Evolutionary conservation across 1,139 yeast species (phyloP).

Genomic region (Saccharomycopsis crataegensis): DNA sequence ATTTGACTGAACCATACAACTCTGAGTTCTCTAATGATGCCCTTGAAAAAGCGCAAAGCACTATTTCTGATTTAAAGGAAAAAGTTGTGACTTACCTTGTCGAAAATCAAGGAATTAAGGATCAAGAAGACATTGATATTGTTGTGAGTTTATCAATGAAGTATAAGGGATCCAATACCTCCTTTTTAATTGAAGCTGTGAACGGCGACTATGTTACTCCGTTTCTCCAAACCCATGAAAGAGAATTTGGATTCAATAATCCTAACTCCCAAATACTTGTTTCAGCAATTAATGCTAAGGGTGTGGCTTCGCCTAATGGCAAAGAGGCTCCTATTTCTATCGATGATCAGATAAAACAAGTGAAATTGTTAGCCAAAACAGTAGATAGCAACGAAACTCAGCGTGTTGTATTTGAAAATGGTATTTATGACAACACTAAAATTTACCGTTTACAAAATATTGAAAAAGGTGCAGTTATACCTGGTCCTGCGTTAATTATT

Average conservation of each 20-base stretch:
- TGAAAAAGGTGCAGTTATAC: constrained; percentile 42
- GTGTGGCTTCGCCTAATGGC: constrained; percentile 31
- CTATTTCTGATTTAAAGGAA: not conserved
- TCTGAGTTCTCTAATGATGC: not conserved
- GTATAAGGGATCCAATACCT: constrained; percentile 82
- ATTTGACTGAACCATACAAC: not conserved
- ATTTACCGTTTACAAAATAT: constrained; percentile 46
- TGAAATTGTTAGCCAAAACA: constrained; percentile 14
- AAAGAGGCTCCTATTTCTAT: constrained; percentile 26
- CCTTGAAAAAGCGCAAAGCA: not conserved
- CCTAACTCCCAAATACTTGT: constrained; percentile 54
- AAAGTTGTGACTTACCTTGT: not conserved
- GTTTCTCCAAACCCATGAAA: constrained; percentile 45
- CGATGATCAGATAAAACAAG: constrained; percentile 22
- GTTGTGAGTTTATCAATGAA: constrained; percentile 36
- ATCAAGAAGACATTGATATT: not conserved
- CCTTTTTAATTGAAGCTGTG: constrained; percentile 42
- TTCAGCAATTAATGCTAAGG: constrained; percentile 70
- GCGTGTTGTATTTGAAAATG: constrained; percentile 33
- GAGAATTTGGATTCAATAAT: constrained; percentile 64
- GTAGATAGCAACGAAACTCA: constrained; percentile 20
- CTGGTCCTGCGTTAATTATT: constrained; percentile 77
- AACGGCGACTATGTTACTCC: constrained; percentile 22
- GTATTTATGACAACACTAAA: constrained; percentile 42
- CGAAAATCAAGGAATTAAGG: not conserved